Conservation (phyloP, 2,329 filamentous ascomycete species). For the Lasiodiplodia hormozganensis region DNA sequence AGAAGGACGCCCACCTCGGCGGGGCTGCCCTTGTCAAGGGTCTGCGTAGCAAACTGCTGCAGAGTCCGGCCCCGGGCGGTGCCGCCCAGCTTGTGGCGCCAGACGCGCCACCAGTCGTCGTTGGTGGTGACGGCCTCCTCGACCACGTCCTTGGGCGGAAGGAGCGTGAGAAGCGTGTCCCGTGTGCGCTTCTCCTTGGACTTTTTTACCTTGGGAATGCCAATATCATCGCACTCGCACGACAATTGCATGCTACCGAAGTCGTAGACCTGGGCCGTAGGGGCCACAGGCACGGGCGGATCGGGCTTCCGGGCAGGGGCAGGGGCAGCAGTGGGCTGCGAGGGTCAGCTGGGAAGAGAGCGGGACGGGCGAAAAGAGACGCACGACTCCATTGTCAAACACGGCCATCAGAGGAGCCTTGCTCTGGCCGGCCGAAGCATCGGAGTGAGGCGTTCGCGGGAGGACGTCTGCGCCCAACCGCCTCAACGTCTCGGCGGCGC, state of each 20-base stretch:
- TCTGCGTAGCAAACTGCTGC: conserved; percentile 52
- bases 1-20: conserved; percentile 47
- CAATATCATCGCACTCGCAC: conserved; percentile 23
- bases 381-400: conserved; percentile 29
- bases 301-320: not conserved
- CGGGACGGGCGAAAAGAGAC: conserved; percentile 4
- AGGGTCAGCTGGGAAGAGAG: not conserved
- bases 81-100: conserved; percentile 50
- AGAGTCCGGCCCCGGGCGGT: conserved; percentile 48
- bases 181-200: conserved; percentile 45
- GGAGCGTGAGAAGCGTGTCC: conserved; percentile 42
- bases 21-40: conserved; percentile 51
- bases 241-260: conserved; percentile 6
- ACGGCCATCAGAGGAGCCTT: conserved; percentile 17
- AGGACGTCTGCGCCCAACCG: conserved; percentile 16
- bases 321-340: not conserved
- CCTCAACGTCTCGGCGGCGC: conserved; percentile 36
- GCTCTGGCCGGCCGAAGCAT: not conserved
- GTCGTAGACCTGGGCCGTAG: not conserved
- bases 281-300: not conserved
- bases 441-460: conserved; percentile 7
- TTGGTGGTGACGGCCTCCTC: conserved; percentile 38
- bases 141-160: conserved; percentile 43
- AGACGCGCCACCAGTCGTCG: conserved; percentile 52
- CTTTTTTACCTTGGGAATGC: conserved; percentile 23